phyloP scores from a whole-genome alignment of 2,329 filamentous ascomycete species.

The Pezicula carpinea region DNA sequence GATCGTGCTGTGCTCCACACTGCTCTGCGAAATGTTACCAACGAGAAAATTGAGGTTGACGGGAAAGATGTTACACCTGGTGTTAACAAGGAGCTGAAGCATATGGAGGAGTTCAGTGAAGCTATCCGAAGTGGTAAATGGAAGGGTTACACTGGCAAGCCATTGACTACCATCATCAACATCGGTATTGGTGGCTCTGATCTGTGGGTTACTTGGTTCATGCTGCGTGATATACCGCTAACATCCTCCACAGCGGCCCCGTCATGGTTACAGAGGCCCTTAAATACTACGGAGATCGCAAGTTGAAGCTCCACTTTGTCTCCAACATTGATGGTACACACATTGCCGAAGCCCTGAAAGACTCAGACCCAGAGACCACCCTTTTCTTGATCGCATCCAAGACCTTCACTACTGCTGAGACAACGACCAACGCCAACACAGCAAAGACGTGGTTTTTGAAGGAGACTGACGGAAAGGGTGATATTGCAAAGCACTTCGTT shows the following conservation, averaged over 20 bases:
- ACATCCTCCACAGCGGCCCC: constrained; percentile 62
- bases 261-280: constrained; percentile 99
- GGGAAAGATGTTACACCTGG: constrained; percentile 91
- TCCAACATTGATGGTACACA: constrained; percentile 99
- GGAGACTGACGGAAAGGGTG: constrained; percentile 67
- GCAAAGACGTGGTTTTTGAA: constrained; percentile 97
- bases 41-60: constrained; percentile 78
- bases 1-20: constrained; percentile 93
- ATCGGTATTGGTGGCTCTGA: constrained; percentile 97
- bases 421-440: constrained; percentile 92
- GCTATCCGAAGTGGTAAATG: constrained; percentile 90
- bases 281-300: constrained; percentile 84
- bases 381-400: constrained; percentile 98
- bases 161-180: constrained; percentile 94
- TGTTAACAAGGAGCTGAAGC: constrained; percentile 84
- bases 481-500: constrained; percentile 98
- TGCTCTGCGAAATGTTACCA: constrained; percentile 84
- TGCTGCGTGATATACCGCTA: constrained; percentile 9
- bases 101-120: constrained; percentile 98
- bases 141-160: constrained; percentile 97
- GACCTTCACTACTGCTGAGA: constrained; percentile 99
- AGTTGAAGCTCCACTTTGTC: constrained; percentile 92
- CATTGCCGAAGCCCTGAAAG: constrained; percentile 84
- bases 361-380: constrained; percentile 94
- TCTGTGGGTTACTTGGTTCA: constrained; percentile 61